Conservation (phyloP, 2,329 filamentous ascomycete genomes). For the Sphaerostilbella broomeana region DNA sequence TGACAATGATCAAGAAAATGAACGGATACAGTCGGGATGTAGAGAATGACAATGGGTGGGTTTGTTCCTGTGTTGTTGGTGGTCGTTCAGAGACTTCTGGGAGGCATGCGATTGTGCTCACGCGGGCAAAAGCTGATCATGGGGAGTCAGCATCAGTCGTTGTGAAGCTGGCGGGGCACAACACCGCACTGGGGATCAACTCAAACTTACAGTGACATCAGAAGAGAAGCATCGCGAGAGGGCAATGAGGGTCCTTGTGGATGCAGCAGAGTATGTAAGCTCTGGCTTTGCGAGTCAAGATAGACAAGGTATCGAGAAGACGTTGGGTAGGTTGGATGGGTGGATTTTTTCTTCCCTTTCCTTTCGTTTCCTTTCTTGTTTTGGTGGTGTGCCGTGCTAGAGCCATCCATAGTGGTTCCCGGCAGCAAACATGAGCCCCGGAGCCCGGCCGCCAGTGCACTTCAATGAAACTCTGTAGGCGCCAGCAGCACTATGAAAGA, state of each 20-base stretch:
- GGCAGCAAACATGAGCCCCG: no score
- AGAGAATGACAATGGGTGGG: background rate
- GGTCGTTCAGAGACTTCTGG: constrained; percentile 6
- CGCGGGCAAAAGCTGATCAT: constrained; percentile 11
- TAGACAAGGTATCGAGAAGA: background rate
- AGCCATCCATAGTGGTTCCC: no score
- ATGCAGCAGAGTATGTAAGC: background rate
- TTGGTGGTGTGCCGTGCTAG: background rate
- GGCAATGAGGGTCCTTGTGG: background rate
- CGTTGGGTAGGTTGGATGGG: background rate
- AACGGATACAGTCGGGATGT: no score
- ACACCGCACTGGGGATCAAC: background rate
- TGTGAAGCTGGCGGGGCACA: constrained; percentile 7
- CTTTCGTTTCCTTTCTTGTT: no score
- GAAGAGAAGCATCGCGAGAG: constrained; percentile 4
- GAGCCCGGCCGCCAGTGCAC: background rate
- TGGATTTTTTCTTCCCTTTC: no score
- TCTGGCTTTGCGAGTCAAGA: background rate
- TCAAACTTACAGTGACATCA: constrained; percentile 11
- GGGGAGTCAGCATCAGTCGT: no score
- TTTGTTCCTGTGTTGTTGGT: background rate
- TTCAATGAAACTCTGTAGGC: no score
- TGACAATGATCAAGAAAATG: no score
- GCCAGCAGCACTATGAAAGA: no score
- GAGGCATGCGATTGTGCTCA: constrained; percentile 2